A percentile compares a stretch with the other conserved stretches of the same genome.
Evolutionary conservation across 2,329 filamentous ascomycete species (phyloP).

Genomic region (Lecanicillium sp.): DNA sequence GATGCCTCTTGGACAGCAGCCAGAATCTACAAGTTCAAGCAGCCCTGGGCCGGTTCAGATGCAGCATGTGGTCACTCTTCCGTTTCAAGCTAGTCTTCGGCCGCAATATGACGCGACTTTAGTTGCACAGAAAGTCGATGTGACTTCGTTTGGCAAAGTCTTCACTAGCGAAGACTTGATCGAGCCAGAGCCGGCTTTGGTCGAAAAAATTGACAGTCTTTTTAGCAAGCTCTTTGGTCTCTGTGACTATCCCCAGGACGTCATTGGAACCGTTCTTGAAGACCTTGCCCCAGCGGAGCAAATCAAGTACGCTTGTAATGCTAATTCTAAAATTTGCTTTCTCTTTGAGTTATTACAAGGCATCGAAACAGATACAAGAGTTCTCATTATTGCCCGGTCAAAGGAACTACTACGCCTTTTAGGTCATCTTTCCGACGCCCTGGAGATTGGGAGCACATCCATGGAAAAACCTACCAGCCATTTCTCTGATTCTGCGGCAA

Average conservation of each 20-base stretch:
- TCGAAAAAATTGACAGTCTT: constrained; percentile 41
- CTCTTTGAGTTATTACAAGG: constrained; percentile 44
- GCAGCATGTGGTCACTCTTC: constrained; percentile 47
- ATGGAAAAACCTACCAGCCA: constrained; percentile 16
- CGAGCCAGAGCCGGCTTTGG: constrained; percentile 29
- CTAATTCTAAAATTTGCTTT: constrained; percentile 54
- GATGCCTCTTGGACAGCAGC: constrained; percentile 4
- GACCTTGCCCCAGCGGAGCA: constrained; percentile 30
- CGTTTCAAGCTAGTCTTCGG: constrained; percentile 44
- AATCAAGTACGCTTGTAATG: constrained; percentile 45
- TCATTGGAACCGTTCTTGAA: constrained; percentile 33
- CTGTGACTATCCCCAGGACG: constrained; percentile 48
- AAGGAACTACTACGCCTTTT: constrained; percentile 43
- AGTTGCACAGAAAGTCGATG: constrained; percentile 30
- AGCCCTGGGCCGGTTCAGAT: constrained; percentile 6
- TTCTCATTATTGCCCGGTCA: constrained; percentile 46
- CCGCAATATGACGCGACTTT: constrained; percentile 44
- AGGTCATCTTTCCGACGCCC: constrained; percentile 35
- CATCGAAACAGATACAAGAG: constrained; percentile 33
- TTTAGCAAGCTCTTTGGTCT: constrained; percentile 43
- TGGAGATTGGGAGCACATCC: constrained; percentile 27
- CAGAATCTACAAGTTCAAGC: constrained; percentile 10
- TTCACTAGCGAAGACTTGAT: constrained; percentile 31
- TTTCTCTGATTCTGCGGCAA: constrained; percentile 25
- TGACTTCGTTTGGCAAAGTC: constrained; percentile 35